Percentiles rank a stretch among this genome's conserved stretches.
These are phyloP conservation scores for Exophiala phaeomuriformis DNA, from an alignment of 2,329 filamentous ascomycete genomes.

Conservation along the genomic window DNA sequence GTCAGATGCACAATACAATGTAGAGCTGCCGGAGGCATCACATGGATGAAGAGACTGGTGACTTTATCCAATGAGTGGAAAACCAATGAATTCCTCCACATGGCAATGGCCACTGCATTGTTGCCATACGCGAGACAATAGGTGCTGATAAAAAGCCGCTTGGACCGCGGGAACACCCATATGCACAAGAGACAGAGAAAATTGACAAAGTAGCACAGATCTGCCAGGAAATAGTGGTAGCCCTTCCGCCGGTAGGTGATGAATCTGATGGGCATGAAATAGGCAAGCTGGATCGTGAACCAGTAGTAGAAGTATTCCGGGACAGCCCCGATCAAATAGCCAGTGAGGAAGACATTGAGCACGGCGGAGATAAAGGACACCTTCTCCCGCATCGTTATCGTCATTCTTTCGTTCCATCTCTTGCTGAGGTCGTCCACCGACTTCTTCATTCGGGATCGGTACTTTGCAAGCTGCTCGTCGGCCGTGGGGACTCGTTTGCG, in stretches of 20 bases:
- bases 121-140: constrained; percentile 94
- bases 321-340: constrained; percentile 80
- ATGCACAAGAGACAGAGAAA: constrained; percentile 71
- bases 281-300: constrained; percentile 80
- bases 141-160: constrained; percentile 81
- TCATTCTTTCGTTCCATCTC: constrained; percentile 83
- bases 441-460: constrained; percentile 75
- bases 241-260: constrained; percentile 86
- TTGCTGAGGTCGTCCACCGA: constrained; percentile 81
- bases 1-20: constrained; percentile 88
- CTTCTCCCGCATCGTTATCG: constrained; percentile 86
- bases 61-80: constrained; percentile 99
- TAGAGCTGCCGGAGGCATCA: constrained; percentile 92
- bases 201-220: constrained; percentile 98
- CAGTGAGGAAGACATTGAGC: constrained; percentile 94
- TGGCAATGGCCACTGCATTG: constrained; percentile 93
- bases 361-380: constrained; percentile 92
- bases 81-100: constrained; percentile 98
- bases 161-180: constrained; percentile 85
- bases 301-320: constrained; percentile 85
- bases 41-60: constrained; percentile 94
- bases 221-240: constrained; percentile 94
- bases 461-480: constrained; percentile 87
- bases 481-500: constrained; percentile 74
- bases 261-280: constrained; percentile 95